Percentiles rank a stretch among this genome's conserved stretches.
Conservation (phyloP, 2,329 filamentous ascomycete species). For the Phialophora tarda region DNA sequence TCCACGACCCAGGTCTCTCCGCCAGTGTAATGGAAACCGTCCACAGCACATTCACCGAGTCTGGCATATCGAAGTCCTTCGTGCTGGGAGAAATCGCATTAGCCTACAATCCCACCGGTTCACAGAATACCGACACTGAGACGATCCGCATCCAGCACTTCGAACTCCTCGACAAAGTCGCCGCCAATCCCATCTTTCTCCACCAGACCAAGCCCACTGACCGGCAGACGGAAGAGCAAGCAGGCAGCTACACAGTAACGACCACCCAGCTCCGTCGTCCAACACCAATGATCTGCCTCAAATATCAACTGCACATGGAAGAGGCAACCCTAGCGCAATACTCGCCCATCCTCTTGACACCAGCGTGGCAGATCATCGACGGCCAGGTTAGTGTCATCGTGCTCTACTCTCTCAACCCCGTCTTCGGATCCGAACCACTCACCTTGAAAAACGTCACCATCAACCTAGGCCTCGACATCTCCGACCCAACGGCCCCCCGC, state of each 20-base stretch:
- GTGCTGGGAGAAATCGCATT: constrained; percentile 90
- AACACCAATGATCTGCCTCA: constrained; percentile 75
- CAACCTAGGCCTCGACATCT: constrained; percentile 55
- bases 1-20: constrained; percentile 79
- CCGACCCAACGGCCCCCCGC: constrained; percentile 50
- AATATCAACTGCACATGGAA: constrained; percentile 83
- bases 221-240: constrained; percentile 52
- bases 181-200: constrained; percentile 90
- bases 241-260: constrained; percentile 81
- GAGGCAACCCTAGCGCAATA: constrained; percentile 61
- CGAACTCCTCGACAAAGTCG: constrained; percentile 83
- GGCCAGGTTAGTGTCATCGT: constrained; percentile 86
- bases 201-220: constrained; percentile 46
- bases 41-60: constrained; percentile 80
- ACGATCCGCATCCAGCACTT: constrained; percentile 88
- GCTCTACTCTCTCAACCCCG: constrained; percentile 81
- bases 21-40: constrained; percentile 90
- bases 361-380: constrained; percentile 81
- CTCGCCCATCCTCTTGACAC: constrained; percentile 74
- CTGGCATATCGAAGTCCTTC: constrained; percentile 71
- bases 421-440: constrained; percentile 57
- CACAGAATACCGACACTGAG: constrained; percentile 56
- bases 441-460: constrained; percentile 79
- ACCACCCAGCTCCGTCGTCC: constrained; percentile 73
- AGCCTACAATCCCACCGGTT: constrained; percentile 68